Evolutionary conservation across 805 yeast genomes (phyloP), one percentile per base, ranked within the genome.

Genomic region (Saccharomycopsis fibuligera): DNA sequence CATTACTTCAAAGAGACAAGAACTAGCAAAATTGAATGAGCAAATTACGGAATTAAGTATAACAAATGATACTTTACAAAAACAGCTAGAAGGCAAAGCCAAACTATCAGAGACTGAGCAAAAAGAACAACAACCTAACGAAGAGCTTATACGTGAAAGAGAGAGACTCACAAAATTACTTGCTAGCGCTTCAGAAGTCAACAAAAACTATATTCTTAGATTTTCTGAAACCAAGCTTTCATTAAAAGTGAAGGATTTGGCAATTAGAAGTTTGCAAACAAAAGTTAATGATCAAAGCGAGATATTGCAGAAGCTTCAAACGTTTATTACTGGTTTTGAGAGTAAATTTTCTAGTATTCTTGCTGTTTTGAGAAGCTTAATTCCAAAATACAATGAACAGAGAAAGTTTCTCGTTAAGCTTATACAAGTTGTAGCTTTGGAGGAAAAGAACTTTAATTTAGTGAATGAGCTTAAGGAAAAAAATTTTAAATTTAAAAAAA

Each of bases 1-100:
- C n/a, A n/a, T n/a, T n/a, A n/a, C n/a, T n/a, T n/a, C n/a, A n/a
- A n/a, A n/a, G n/a, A n/a, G n/a, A 23, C 21, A 35, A 17, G 48
- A 49, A 21, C 64, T 82, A 47, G 80, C 78, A 58, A 73, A 68
- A 44, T 64, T 87, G 52, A 84, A 85, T 64, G 61, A 59, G 21
- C 81, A 78, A 63, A 70, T 87, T 41, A 66, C 66, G 31, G 85
- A 83, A 60, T 63, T 88, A 48, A n/a, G n/a, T n/a, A n/a, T n/a
- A n/a, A n/a, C n/a, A n/a, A n/a, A n/a, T n/a, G n/a, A n/a, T n/a
- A n/a, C n/a, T n/a, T n/a, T n/a, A n/a, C n/a, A n/a, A n/a, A n/a
- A n/a, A n/a, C n/a, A n/a, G n/a, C n/a, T n/a, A n/a, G n/a, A n/a
- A n/a, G n/a, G n/a, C n/a, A n/a, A n/a, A n/a, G n/a, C n/a, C n/a